Percentiles rank a stretch among this genome's conserved stretches.
phyloP scores from a whole-genome alignment of 1,284 basidiomycete genomes.

The Trametes polyzona region DNA sequence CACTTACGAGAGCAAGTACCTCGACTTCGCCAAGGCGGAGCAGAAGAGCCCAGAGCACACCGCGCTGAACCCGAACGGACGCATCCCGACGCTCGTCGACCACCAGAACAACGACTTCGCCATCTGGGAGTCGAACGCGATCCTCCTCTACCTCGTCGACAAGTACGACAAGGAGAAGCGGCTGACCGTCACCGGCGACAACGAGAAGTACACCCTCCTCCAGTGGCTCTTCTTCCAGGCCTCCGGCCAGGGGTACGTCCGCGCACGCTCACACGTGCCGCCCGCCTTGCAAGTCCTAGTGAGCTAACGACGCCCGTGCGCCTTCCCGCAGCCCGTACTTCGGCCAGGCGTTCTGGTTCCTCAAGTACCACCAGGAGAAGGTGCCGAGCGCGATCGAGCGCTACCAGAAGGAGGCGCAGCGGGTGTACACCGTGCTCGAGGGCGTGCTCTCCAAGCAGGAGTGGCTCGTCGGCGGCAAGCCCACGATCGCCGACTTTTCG shows the following conservation, averaged over 20 bases:
- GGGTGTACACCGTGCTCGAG: conserved; percentile 39
- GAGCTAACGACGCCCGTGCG: neutral
- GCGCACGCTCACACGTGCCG: neutral
- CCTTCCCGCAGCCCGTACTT: conserved; percentile 26
- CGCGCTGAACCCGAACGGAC: conserved; percentile 37
- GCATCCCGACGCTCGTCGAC: conserved; percentile 41
- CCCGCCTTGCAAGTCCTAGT: too few species aligned
- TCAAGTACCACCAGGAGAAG: conserved; percentile 29
- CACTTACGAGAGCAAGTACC: conserved; percentile 35
- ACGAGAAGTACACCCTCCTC: conserved; percentile 28
- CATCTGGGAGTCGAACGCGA: conserved; percentile 39
- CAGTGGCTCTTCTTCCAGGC: conserved; percentile 40
- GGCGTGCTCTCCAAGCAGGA: conserved; percentile 30
- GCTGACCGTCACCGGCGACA: conserved; percentile 30
- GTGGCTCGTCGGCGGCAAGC: conserved; percentile 29
- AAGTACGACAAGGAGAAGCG: conserved; percentile 39
- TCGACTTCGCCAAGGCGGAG: conserved; percentile 34
- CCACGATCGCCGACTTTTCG: conserved; percentile 30
- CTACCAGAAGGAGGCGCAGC: conserved; percentile 38
- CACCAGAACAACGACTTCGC: conserved; percentile 37
- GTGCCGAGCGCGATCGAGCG: conserved; percentile 35
- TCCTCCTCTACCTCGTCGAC: conserved; percentile 39
- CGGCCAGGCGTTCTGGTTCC: conserved; percentile 36
- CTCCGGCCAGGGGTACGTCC: conserved; percentile 35
- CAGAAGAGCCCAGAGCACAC: conserved; percentile 32